Percentiles rank a stretch among this genome's conserved stretches.
Conservation (phyloP, 31 red algal species). For the Odonthalia washingtoniensis region DNA sequence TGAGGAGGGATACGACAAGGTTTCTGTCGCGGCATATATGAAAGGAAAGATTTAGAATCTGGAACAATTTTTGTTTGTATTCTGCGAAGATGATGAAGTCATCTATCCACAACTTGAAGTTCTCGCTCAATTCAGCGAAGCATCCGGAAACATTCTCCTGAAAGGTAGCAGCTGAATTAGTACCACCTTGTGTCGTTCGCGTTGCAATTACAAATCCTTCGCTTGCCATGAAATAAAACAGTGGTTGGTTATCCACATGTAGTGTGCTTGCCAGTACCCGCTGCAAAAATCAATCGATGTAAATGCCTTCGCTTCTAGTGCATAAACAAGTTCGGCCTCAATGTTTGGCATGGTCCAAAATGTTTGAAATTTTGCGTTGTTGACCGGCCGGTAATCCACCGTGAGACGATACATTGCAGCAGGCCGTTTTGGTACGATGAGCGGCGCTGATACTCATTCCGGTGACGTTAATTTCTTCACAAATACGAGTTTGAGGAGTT, state of each 20-base stretch:
- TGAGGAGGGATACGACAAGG: neutral
- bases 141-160: neutral
- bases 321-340: slow-evolving; percentile 35
- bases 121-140: too few relatives aligned
- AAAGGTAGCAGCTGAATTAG: neutral
- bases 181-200: slow-evolving; percentile 26
- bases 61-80: neutral
- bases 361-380: neutral
- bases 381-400: slow-evolving; percentile 39
- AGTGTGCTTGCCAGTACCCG: slow-evolving; percentile 55
- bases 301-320: neutral
- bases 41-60: neutral
- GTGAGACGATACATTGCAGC: slow-evolving; percentile 22
- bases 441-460: too few relatives aligned
- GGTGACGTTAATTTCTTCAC: too few relatives aligned
- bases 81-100: slow-evolving; percentile 22
- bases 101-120: slow-evolving; percentile 26
- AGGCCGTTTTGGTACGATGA: too few relatives aligned
- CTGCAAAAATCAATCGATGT: slow-evolving; percentile 37
- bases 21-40: neutral
- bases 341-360: slow-evolving; percentile 47
- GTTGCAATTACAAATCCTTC: slow-evolving; percentile 18
- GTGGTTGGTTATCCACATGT: slow-evolving; percentile 5
- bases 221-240: slow-evolving; percentile 34
- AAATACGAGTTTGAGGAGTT: too few relatives aligned